Evolutionary conservation across 176 grass and related monocot species (phyloP).

Genomic region (Ananas comosus): DNA sequence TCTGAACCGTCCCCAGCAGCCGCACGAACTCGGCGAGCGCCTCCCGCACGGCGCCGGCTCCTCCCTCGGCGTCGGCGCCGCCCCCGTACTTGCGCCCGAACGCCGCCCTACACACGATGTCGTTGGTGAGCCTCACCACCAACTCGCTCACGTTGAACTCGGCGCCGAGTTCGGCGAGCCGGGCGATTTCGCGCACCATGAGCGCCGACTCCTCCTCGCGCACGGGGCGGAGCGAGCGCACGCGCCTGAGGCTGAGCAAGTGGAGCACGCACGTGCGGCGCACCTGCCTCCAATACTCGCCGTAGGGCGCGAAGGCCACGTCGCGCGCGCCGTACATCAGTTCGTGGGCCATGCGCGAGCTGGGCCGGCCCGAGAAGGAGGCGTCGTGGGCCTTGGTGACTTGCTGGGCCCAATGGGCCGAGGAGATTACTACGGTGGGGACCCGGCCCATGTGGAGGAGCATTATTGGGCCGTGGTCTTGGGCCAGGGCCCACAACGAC

Average conservation of each 20-base stretch:
- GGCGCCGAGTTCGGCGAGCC: background rate
- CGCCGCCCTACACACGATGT: background rate
- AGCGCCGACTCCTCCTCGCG: conserved; percentile 30
- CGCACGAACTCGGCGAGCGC: background rate
- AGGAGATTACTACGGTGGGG: conserved; percentile 41
- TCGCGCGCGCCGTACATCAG: conserved; percentile 33
- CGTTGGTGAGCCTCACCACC: background rate
- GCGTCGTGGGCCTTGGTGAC: conserved; percentile 38
- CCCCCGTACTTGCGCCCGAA: background rate
- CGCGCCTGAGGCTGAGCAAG: conserved; percentile 30
- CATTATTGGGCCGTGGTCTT: conserved; percentile 37
- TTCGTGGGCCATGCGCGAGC: conserved; percentile 14
- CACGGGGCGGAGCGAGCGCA: conserved; percentile 20
- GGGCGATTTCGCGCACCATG: background rate
- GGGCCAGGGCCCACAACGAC: conserved; percentile 15
- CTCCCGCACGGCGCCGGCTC: background rate
- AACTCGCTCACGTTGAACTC: background rate
- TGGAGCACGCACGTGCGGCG: conserved; percentile 43
- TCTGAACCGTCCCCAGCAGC: conserved; percentile 10
- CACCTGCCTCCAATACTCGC: conserved; percentile 44
- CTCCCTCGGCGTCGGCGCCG: background rate
- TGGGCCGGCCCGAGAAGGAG: conserved; percentile 28
- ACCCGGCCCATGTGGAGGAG: conserved; percentile 38
- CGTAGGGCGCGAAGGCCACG: conserved; percentile 38
- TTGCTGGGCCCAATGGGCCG: conserved; percentile 35